A percentile compares a stretch with the other conserved stretches of the same genome.
phyloP scores from a whole-genome alignment of 768 basidiomycete species.

The Hypsizygus marmoreus region DNA sequence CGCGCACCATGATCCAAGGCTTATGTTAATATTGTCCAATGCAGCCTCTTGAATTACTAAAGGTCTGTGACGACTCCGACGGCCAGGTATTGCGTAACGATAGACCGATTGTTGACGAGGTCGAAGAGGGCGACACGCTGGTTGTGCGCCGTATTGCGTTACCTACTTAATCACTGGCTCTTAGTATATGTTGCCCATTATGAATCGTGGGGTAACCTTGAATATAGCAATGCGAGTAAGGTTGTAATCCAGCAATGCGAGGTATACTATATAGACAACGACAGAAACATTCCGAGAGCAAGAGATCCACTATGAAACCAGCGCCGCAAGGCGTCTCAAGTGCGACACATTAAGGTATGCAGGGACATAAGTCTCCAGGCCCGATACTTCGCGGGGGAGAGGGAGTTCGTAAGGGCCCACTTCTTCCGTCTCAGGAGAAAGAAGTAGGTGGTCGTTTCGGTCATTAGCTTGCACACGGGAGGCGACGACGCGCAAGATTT shows the following conservation, averaged over 20 bases:
- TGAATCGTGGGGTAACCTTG: constrained; percentile 21
- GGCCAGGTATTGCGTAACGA: constrained; percentile 46
- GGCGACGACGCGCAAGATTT: constrained; percentile 95
- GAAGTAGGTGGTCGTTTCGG: constrained; percentile 93
- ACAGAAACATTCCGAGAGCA: constrained; percentile 17
- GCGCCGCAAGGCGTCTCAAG: constrained; percentile 82
- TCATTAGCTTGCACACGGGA: constrained; percentile 95
- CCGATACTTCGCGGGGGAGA: constrained; percentile 90
- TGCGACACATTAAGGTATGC: constrained; percentile 90
- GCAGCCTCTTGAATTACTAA: constrained; percentile 46
- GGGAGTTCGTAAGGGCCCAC: constrained; percentile 95
- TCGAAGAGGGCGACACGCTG: constrained; percentile 53
- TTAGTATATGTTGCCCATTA: constrained; percentile 8
- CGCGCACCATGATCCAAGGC: not conserved
- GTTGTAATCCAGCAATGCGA: constrained; percentile 43
- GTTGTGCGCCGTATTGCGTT: constrained; percentile 10
- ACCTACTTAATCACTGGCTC: not conserved
- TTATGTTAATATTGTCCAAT: not conserved
- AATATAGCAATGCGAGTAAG: constrained; percentile 41
- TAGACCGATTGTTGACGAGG: constrained; percentile 45
- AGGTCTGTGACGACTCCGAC: constrained; percentile 25
- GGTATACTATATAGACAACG: constrained; percentile 48
- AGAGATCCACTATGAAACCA: constrained; percentile 62
- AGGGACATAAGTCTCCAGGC: constrained; percentile 94
- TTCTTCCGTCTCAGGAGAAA: constrained; percentile 96